phyloP scores from a whole-genome alignment of 306 rosid genomes.

The Sphenostylis stenocarpa region DNA sequence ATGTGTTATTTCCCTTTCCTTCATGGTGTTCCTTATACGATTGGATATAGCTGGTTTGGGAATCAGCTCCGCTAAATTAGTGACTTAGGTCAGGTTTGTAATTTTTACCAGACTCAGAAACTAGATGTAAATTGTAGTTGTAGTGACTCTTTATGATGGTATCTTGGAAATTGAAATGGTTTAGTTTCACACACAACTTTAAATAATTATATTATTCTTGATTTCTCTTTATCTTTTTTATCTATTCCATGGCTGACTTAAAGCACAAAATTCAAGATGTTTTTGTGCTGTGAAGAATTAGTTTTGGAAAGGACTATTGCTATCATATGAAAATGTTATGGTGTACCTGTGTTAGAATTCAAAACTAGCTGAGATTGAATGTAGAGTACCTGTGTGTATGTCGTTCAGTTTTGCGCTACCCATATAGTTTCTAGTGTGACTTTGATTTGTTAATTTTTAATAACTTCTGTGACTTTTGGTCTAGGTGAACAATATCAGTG shows the following conservation, averaged over 20 bases:
- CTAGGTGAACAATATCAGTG: slow-evolving; percentile 97
- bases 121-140: not conserved
- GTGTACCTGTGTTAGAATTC: not conserved
- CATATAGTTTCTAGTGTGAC: slow-evolving; percentile 18
- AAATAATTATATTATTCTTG: not conserved
- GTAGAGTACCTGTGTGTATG: not conserved
- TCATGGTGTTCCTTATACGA: not conserved
- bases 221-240: not conserved
- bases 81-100: slow-evolving; percentile 1
- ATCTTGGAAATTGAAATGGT: slow-evolving; percentile 11
- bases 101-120: not conserved
- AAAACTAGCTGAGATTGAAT: not conserved
- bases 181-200: slow-evolving; percentile 16
- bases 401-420: not conserved
- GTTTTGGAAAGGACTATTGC: not conserved
- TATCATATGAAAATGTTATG: not conserved
- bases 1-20: not conserved
- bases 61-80: not conserved
- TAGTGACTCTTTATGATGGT: not conserved
- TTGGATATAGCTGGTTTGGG: not conserved
- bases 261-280: not conserved
- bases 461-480: slow-evolving; percentile 37
- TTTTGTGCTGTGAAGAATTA: not conserved
- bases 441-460: slow-evolving; percentile 19
- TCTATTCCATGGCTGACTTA: not conserved